Base-by-base conservation (phyloP, 768 basidiomycete species). In the Kwoniella mangroviensis region DNA sequence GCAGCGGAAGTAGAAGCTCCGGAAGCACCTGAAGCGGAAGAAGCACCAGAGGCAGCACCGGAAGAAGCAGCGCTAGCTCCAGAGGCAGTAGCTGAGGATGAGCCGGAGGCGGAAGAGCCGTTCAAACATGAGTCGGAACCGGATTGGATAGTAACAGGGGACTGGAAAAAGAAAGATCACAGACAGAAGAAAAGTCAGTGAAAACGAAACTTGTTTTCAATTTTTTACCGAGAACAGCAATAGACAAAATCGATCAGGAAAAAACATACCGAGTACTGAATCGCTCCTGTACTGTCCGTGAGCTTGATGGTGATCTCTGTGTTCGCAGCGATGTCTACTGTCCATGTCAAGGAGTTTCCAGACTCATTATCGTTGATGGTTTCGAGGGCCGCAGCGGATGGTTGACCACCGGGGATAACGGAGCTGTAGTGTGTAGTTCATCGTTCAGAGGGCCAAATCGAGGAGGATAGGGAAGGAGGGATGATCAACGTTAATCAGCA, bases 331-430 rank as follows among this genome's bases (percentile, higher is more conserved):
- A 80, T 26, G 75, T 80, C 71, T 59, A 75, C 77, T 49, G 51
- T 75, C 79, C 79, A 80, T 15, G 79, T 75, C 69, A 65, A 62
- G 9, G 69, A 60, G 69, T 41, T 73, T n/a, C 59, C 60, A 21
- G 42, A 43, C 26, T 67, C 63, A 43, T 15, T 15, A 41, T 61
- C 59, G 62, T 51, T 55, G 59, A 77, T 68, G 42, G 69, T 73
- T n/a, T 53, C 63, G 63, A 80, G 65, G 40, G 77, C 75, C 19
- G 79, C 70, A 43, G 77, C 77, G 40, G 72, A 68, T 28, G 74
- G 66, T 55, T 80, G 74, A 51, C 75, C 75, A 52, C 73, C 79
- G 63, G 79, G 79, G 68, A 86, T 84, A 69, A 92, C 77, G 78
- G 72, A 73, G 45, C 77, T 79, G 63, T 40, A 1, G 11, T 41